These are phyloP conservation scores for Cardiospermum halicacabum DNA, from an alignment of 345 rosid species.

Conservation along the genomic window DNA sequence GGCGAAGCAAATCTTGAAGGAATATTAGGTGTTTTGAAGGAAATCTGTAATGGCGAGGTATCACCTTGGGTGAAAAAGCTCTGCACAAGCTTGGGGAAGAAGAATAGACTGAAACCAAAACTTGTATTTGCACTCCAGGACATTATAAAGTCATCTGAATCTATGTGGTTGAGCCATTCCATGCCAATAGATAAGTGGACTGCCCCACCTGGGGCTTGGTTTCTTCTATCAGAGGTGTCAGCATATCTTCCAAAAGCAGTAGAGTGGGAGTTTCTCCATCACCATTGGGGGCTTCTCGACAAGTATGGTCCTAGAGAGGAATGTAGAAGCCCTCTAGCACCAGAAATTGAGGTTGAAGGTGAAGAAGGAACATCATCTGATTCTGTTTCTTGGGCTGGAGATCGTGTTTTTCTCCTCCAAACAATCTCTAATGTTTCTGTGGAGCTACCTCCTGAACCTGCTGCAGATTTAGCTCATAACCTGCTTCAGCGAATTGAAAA, in stretches of 20 bases:
- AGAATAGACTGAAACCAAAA: constrained; percentile 62
- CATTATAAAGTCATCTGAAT: constrained; percentile 71
- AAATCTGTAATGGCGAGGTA: constrained; percentile 69
- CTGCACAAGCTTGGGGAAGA: constrained; percentile 76
- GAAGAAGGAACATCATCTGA: constrained; percentile 32
- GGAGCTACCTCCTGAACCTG: constrained; percentile 76
- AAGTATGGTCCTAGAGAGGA: constrained; percentile 41
- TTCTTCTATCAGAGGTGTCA: constrained; percentile 93
- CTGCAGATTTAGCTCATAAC: constrained; percentile 86
- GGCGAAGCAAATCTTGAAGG: constrained; percentile 44
- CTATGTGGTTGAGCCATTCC: constrained; percentile 70
- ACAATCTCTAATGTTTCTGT: constrained; percentile 86
- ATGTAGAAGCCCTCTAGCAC: constrained; percentile 25
- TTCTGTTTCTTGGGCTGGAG: constrained; percentile 85
- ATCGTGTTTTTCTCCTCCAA: constrained; percentile 84
- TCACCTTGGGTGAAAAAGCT: constrained; percentile 87
- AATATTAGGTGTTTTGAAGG: constrained; percentile 56
- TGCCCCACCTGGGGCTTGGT: constrained; percentile 94
- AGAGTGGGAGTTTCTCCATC: constrained; percentile 94
- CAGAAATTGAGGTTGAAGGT: constrained; percentile 31
- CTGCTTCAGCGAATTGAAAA: constrained; percentile 71
- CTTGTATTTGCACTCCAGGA: constrained; percentile 64
- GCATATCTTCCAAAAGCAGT: constrained; percentile 58
- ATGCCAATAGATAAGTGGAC: constrained; percentile 82
- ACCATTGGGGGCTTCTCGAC: constrained; percentile 85